A percentile compares a stretch with the other conserved stretches of the same genome.
Conservation (phyloP, 176 grass and related monocot species). For the Puccinellia tenuiflora region DNA sequence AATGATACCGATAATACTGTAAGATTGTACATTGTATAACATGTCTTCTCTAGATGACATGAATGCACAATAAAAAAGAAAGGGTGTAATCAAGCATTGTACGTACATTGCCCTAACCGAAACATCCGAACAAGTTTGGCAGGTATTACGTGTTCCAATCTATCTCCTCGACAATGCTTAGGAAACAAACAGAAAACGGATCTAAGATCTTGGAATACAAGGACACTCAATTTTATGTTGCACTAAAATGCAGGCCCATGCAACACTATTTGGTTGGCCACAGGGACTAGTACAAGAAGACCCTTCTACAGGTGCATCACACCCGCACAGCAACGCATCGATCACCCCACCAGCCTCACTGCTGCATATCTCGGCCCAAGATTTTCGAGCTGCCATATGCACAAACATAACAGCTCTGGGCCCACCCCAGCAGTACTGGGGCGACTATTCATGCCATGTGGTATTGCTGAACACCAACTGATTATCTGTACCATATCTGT, state of each 20-base stretch:
- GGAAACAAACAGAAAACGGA: too few species aligned
- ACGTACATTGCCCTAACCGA: neutral
- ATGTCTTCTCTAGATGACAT: neutral
- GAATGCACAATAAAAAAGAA: neutral
- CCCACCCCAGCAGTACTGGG: neutral
- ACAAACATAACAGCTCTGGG: constrained; percentile 7
- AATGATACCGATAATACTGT: too few species aligned
- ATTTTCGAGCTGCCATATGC: neutral
- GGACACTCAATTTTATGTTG: neutral
- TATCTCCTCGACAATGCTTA: neutral
- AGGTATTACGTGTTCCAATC: neutral
- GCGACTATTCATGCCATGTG: constrained; percentile 33
- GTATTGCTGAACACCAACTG: constrained; percentile 18
- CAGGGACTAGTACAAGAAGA: neutral
- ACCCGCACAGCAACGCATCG: neutral
- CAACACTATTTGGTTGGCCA: neutral
- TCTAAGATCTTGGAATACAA: neutral
- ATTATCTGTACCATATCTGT: constrained; percentile 24
- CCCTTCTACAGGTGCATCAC: neutral
- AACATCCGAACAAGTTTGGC: neutral
- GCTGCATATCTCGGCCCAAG: neutral
- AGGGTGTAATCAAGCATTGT: neutral
- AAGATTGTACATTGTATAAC: too few species aligned
- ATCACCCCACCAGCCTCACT: neutral
- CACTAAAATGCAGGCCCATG: neutral